Evolutionary conservation across 2,329 filamentous ascomycete species (phyloP).

Genomic region (Dissoconium aciculare): DNA sequence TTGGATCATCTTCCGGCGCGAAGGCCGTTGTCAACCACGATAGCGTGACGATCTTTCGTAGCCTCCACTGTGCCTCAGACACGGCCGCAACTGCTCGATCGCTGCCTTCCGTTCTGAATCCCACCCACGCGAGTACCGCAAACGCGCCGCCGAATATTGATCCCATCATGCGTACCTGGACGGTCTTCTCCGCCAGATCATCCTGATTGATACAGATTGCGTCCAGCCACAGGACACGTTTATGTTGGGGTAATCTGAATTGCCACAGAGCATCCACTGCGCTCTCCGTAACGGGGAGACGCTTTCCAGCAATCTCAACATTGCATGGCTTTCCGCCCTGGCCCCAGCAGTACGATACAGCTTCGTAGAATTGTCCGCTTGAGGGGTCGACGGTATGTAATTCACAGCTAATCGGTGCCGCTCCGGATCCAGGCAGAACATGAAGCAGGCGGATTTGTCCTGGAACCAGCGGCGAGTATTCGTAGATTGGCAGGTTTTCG

Average conservation of each 20-base stretch:
- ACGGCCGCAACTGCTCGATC: not conserved
- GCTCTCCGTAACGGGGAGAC: constrained; percentile 1
- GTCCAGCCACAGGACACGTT: constrained; percentile 3
- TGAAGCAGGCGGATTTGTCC: not conserved
- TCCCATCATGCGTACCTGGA: constrained; percentile 5
- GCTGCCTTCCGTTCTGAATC: not conserved
- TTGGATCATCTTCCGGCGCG: not conserved
- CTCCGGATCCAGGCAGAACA: not conserved
- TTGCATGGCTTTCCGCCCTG: not conserved
- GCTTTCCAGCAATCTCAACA: not conserved
- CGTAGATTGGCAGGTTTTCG: not conserved
- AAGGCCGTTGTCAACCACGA: not conserved
- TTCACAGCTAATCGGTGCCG: not conserved
- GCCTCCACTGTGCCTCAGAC: not conserved
- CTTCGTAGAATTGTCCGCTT: not conserved
- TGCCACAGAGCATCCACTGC: not conserved
- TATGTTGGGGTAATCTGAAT: not conserved
- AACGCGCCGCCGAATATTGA: constrained; percentile 1
- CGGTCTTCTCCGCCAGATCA: constrained; percentile 2
- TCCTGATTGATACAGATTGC: constrained; percentile 6
- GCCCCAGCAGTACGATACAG: constrained; percentile 1
- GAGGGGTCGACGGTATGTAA: constrained; percentile 1
- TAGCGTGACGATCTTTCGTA: not conserved
- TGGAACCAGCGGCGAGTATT: not conserved
- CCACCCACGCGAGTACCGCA: not conserved